Base-by-base conservation (phyloP, 192 early-diverging fungal species). In the Allomyces macrogynus region DNA sequence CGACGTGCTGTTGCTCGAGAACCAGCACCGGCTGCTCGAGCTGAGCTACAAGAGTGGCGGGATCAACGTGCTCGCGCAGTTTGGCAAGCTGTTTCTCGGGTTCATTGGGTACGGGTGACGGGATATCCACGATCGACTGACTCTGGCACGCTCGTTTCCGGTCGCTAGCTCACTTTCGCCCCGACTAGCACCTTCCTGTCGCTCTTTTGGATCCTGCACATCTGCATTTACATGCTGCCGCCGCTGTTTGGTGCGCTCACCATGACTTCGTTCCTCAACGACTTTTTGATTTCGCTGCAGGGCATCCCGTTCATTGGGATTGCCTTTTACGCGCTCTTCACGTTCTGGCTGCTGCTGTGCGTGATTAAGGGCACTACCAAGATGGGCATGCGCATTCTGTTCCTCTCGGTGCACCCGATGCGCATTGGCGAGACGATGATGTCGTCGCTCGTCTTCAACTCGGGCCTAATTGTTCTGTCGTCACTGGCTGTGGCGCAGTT, bases 361-460 rank as follows among this genome's bases (percentile, higher is more conserved):
- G 79, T 81, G 23, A 70, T 84, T 62, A 84, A 84, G 66, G 82
- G 80, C 22, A 74, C 66, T 24, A 64, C 72, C 5, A 76, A 81
- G 64, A 60, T 84, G 22, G 82, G 82, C 5, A 84, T 84, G 82
- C 57, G 77, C 22, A 65, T 84, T 18, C 62, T 81, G 44, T 81
- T 84, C 63, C 68, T 84, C 27, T 71, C 80, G 22, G 72, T 84
- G 23, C 82, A 84, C 65, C 80, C 81, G 16, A 65, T 84, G 69
- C 75, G 81, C 60, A 67, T 83, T 63, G 79, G 78, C 61, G 81
- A 83, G 60, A 83, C 81, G 12, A 63, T 84, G 72, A 84, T 84
- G 80, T 81, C 73, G 68, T 68, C 76, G 10, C 63, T 84, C 49
- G 73, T 84, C 20, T 84, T 82, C 69, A 84, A 84, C 67, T 70